A percentile compares a stretch with the other conserved stretches of the same genome.
These are phyloP conservation scores for Yamadazyma paraphyllophila DNA, from an alignment of 805 yeast genomes.

Conservation along the genomic window DNA sequence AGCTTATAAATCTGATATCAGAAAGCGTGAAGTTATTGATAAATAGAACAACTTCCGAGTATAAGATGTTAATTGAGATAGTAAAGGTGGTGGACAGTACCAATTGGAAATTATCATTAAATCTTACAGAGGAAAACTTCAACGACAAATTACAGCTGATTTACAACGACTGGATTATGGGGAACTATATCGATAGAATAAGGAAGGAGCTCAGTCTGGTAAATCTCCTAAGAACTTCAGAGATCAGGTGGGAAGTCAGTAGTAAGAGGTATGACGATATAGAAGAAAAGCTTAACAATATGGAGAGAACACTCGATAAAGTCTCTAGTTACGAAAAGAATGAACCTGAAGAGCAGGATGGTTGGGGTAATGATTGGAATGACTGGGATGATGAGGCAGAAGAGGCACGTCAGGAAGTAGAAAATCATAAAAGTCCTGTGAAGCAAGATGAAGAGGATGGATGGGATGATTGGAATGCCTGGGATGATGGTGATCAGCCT, in stretches of 20 bases:
- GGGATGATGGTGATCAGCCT: constrained; percentile 19
- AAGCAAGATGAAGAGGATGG: constrained; percentile 11
- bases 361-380: constrained; percentile 30
- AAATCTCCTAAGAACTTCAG: constrained; percentile 14
- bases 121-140: constrained; percentile 16
- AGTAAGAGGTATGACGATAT: constrained; percentile 10
- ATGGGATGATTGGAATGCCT: constrained; percentile 26
- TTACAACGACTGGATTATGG: constrained; percentile 31
- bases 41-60: constrained; percentile 13
- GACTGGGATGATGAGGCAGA: constrained; percentile 10
- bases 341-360: constrained; percentile 8
- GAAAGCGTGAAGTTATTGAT: constrained; percentile 26
- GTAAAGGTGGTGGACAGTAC: constrained; percentile 12
- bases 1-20: constrained; percentile 28
- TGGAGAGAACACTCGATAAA: constrained; percentile 13
- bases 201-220: constrained; percentile 18
- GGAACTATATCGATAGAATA: constrained; percentile 31
- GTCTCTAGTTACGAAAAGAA: background rate
- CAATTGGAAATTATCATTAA: constrained; percentile 26
- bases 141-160: constrained; percentile 26
- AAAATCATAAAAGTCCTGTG: background rate
- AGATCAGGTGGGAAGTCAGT: constrained; percentile 16
- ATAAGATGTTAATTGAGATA: constrained; percentile 14
- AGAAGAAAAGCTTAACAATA: constrained; percentile 10
- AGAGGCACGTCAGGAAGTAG: background rate